Evolutionary conservation across 1,139 yeast species (phyloP).

Genomic region (Yamadazyma trypodendri): DNA sequence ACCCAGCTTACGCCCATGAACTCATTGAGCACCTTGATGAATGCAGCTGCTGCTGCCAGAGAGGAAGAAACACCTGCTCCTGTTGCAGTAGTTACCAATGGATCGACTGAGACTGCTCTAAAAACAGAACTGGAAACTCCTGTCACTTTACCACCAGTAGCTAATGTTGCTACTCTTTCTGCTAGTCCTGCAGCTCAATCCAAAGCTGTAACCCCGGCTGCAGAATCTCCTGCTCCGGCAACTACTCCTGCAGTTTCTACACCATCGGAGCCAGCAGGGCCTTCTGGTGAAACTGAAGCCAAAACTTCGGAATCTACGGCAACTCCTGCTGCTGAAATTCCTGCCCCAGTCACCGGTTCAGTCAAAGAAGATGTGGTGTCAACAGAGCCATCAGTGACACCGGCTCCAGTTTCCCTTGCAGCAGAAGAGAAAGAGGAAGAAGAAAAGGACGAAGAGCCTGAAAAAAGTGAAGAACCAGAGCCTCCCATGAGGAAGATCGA

Average conservation of each 20-base stretch:
- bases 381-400: constrained; percentile 3
- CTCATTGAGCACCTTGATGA: constrained; percentile 28
- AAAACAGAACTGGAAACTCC: constrained; percentile 4
- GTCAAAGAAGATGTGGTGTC: background rate
- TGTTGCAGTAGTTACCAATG: background rate
- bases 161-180: constrained; percentile 7
- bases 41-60: constrained; percentile 25
- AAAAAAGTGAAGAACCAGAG: constrained; percentile 40
- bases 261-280: constrained; percentile 8
- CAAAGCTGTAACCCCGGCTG: constrained; percentile 7
- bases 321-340: constrained; percentile 5
- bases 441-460: constrained; percentile 31
- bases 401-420: constrained; percentile 3
- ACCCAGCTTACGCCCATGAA: constrained; percentile 15
- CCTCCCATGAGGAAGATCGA: constrained; percentile 75
- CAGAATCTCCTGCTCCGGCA: constrained; percentile 5
- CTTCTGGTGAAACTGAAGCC: constrained; percentile 3
- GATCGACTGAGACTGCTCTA: constrained; percentile 5
- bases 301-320: constrained; percentile 2
- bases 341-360: constrained; percentile 1
- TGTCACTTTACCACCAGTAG: constrained; percentile 10
- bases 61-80: constrained; percentile 11
- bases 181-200: constrained; percentile 7
- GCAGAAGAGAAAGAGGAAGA: constrained; percentile 15
- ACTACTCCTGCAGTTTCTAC: constrained; percentile 6